Evolutionary conservation across 1,284 basidiomycete genomes (phyloP).

Genomic region (Malassezia brasiliensis): DNA sequence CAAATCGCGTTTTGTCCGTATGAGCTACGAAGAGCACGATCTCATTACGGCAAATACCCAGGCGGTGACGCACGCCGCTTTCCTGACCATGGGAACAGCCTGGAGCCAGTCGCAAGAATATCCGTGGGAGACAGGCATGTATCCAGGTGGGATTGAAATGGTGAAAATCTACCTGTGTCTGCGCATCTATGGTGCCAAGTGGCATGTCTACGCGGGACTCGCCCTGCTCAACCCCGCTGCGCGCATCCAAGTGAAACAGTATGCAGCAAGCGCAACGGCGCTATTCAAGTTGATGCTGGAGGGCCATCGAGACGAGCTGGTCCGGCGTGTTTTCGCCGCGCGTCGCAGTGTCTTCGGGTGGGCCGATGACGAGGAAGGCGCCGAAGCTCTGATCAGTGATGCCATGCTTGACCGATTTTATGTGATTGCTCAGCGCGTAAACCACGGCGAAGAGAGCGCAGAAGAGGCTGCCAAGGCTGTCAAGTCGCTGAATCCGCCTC

Average conservation of each 20-base stretch:
- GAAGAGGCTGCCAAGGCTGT: conserved; percentile 2
- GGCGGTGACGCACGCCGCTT: conserved; percentile 94
- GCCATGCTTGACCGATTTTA: conserved; percentile 81
- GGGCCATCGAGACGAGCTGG: conserved; percentile 57
- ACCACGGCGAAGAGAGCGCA: background rate
- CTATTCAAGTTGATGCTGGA: conserved; percentile 93
- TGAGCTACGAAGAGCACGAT: conserved; percentile 93
- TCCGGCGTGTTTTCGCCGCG: conserved; percentile 64
- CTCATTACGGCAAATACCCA: conserved; percentile 94
- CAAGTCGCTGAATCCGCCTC: conserved; percentile 32
- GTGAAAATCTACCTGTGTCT: conserved; percentile 87
- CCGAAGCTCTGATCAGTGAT: conserved; percentile 61
- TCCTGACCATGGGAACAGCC: conserved; percentile 97
- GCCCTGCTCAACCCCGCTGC: conserved; percentile 95
- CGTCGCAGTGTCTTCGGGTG: conserved; percentile 68
- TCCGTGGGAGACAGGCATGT: conserved; percentile 85
- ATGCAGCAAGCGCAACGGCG: conserved; percentile 70
- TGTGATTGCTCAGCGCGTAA: conserved; percentile 54
- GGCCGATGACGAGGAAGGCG: conserved; percentile 33
- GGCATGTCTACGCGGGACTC: conserved; percentile 97
- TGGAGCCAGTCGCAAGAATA: conserved; percentile 72
- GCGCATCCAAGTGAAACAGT: conserved; percentile 73
- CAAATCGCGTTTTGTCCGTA: conserved; percentile 71
- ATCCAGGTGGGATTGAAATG: conserved; percentile 95
- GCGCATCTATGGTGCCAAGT: conserved; percentile 91